Evolutionary conservation across 1,139 yeast species (phyloP).

Genomic region (Kluyveromyces sp.): DNA sequence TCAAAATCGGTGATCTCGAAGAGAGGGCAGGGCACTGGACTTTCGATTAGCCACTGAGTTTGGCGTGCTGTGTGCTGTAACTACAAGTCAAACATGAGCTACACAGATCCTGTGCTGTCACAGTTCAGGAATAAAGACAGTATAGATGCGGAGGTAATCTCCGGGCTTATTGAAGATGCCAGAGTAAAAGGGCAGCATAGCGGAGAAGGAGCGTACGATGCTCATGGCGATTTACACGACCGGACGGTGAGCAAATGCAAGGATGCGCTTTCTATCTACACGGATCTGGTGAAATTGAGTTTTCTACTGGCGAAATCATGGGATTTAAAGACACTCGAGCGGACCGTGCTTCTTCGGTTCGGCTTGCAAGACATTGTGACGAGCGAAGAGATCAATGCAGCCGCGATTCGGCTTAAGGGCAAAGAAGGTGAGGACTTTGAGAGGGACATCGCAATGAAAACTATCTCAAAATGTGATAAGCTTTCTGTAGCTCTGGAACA

Average conservation of each 20-base stretch:
- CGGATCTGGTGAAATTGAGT: slow-evolving; percentile 19
- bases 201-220: neutral
- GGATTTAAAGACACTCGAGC: slow-evolving; percentile 20
- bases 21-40: too few species aligned
- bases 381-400: neutral
- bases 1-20: too few species aligned
- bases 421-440: slow-evolving; percentile 16
- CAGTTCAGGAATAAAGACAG: slow-evolving; percentile 11
- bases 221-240: neutral
- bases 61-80: too few species aligned
- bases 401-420: slow-evolving; percentile 1
- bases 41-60: too few species aligned
- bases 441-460: slow-evolving; percentile 21
- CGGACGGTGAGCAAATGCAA: slow-evolving; percentile 8
- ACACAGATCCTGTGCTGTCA: slow-evolving; percentile 13
- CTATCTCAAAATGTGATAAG: slow-evolving; percentile 23
- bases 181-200: neutral
- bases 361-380: slow-evolving; percentile 12
- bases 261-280: slow-evolving; percentile 14
- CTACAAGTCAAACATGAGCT: slow-evolving; percentile 7
- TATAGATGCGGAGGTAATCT: slow-evolving; percentile 9
- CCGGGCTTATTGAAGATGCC: slow-evolving; percentile 10
- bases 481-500: slow-evolving; percentile 21
- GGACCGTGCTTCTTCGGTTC: slow-evolving; percentile 20
- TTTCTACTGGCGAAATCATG: slow-evolving; percentile 20